Percentiles rank a stretch among this genome's conserved stretches.
phyloP scores from a whole-genome alignment of 2,329 filamentous ascomycete genomes.

The Pseudogymnoascus pannorum region DNA sequence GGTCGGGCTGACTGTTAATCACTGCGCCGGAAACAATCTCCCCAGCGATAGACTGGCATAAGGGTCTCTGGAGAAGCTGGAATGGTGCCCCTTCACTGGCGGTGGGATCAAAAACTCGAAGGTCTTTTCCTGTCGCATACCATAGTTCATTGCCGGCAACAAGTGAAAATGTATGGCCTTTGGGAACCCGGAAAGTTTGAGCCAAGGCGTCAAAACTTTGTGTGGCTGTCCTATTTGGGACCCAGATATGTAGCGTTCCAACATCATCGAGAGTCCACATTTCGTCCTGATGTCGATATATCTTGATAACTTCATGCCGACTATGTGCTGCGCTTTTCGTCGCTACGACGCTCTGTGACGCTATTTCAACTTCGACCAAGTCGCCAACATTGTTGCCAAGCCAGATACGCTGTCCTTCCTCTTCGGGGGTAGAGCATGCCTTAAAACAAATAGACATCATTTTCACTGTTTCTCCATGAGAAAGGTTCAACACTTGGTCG shows the following conservation, averaged over 20 bases:
- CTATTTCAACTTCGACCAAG: constrained; percentile 79
- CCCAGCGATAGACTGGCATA: constrained; percentile 66
- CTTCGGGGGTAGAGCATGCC: constrained; percentile 65
- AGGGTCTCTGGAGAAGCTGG: constrained; percentile 64
- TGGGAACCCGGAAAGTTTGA: constrained; percentile 69
- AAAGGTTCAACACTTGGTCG: constrained; percentile 70
- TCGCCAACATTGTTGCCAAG: constrained; percentile 85
- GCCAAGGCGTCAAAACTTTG: constrained; percentile 67
- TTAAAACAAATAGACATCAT: constrained; percentile 80
- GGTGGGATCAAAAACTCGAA: constrained; percentile 75
- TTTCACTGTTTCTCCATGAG: constrained; percentile 78
- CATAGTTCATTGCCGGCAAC: constrained; percentile 79
- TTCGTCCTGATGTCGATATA: constrained; percentile 78
- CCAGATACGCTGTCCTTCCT: constrained; percentile 80
- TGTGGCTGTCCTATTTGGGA: constrained; percentile 60
- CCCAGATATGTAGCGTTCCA: constrained; percentile 82
- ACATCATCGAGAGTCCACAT: constrained; percentile 92
- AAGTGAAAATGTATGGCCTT: constrained; percentile 81
- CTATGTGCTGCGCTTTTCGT: constrained; percentile 67
- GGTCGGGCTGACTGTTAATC: constrained; percentile 65
- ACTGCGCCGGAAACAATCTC: constrained; percentile 81
- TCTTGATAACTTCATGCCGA: constrained; percentile 71
- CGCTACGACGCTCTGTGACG: constrained; percentile 60
- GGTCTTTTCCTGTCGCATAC: constrained; percentile 80
- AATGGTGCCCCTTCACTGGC: constrained; percentile 59